Conservation (phyloP, 1,284 basidiomycete species). For the Peniophora sp. region DNA sequence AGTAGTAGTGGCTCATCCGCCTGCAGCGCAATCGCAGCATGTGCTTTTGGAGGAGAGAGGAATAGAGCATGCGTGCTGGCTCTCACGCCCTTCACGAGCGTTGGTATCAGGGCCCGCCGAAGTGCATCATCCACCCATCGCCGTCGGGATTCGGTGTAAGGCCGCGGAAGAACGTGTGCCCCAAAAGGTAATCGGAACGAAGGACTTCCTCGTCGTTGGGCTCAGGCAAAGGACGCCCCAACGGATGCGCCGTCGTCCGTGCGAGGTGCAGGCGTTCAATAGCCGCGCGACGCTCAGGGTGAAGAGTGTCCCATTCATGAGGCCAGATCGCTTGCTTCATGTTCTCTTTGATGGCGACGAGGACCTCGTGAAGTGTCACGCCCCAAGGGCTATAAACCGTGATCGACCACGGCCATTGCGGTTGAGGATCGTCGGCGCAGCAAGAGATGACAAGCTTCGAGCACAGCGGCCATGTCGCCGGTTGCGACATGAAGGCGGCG, state of each 20-base stretch:
- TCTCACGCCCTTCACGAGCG: no score
- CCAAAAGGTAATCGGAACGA: neutral
- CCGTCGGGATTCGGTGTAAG: neutral
- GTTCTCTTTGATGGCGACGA: neutral
- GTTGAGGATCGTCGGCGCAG: neutral
- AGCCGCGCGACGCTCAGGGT: neutral
- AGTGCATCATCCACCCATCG: neutral
- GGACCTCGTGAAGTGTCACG: neutral
- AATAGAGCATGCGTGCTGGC: no score
- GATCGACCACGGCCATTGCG: neutral
- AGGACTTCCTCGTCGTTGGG: neutral
- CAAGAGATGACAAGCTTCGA: neutral
- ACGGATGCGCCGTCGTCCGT: neutral
- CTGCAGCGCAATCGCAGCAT: no score
- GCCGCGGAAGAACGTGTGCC: neutral
- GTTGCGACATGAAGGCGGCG: slow-evolving; percentile 10
- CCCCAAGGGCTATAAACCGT: neutral
- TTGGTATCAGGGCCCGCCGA: neutral
- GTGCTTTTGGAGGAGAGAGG: no score
- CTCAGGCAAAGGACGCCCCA: neutral
- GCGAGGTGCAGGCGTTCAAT: neutral
- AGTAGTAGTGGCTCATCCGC: no score
- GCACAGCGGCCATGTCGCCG: neutral
- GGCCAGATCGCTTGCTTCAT: neutral
- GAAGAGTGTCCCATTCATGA: neutral